Percentiles rank a stretch among this genome's conserved stretches.
These are phyloP conservation scores for Candida boleticola DNA, from an alignment of 805 yeast species.

Conservation along the genomic window DNA sequence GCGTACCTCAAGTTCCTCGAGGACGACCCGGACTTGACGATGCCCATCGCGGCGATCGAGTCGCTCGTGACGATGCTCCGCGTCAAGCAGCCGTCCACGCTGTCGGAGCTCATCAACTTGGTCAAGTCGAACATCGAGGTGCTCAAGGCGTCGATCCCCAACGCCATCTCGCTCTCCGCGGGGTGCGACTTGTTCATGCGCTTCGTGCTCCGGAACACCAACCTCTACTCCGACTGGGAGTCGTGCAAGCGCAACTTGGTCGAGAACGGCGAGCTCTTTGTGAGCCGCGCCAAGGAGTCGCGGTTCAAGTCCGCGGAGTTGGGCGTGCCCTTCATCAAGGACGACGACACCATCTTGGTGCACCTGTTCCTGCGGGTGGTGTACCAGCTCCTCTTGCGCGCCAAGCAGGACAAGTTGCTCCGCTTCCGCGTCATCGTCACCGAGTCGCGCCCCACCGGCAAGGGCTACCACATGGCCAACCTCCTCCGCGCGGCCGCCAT, in stretches of 20 bases:
- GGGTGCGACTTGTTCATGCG: conserved; percentile 97
- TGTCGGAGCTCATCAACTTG: conserved; percentile 84
- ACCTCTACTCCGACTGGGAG: conserved; percentile 91
- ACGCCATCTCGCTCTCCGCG: conserved; percentile 90
- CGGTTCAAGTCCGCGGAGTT: conserved; percentile 83
- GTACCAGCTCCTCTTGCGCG: conserved; percentile 66
- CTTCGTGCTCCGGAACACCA: conserved; percentile 85
- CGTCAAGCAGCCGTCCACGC: conserved; percentile 85
- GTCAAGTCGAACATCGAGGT: conserved; percentile 73
- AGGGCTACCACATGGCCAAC: conserved; percentile 71
- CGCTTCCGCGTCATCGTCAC: conserved; percentile 91
- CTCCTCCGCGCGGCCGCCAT: conserved; percentile 67
- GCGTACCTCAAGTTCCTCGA: conserved; percentile 76
- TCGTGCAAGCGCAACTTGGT: conserved; percentile 84
- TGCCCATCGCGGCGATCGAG: conserved; percentile 99
- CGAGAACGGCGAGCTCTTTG: conserved; percentile 89
- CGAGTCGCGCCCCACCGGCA: conserved; percentile 84
- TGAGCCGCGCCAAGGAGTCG: conserved; percentile 87
- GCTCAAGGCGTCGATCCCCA: conserved; percentile 76
- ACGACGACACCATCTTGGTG: conserved; percentile 85
- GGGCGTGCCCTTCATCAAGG: conserved; percentile 87
- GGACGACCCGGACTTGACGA: conserved; percentile 95
- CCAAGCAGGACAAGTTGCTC: conserved; percentile 66
- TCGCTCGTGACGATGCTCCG: conserved; percentile 80
- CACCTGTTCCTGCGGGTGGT: conserved; percentile 95